Percentiles rank a stretch among this genome's conserved stretches.
Conservation (phyloP, 371 early-diverging fungal genomes). For the Mucor lusitanicus region DNA sequence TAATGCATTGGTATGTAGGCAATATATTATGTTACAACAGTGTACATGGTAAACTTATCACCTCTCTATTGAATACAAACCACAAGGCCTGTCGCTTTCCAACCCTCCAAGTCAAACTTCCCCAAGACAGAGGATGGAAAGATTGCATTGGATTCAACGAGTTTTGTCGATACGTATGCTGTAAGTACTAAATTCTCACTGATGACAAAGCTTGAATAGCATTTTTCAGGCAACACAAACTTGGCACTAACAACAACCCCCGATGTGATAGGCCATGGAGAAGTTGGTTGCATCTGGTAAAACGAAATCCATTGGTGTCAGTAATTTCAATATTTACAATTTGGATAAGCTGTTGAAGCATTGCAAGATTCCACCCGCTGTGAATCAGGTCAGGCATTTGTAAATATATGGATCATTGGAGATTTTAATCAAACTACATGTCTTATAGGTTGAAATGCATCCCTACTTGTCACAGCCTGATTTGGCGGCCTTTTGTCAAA, state of each 20-base stretch:
- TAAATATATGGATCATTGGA: too few species aligned
- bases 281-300: conserved; percentile 50
- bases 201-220: conserved; percentile 10
- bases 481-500: conserved; percentile 63
- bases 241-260: conserved; percentile 26
- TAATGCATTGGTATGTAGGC: conserved; percentile 55
- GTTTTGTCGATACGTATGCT: conserved; percentile 51
- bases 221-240: conserved; percentile 9
- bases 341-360: conserved; percentile 48
- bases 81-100: conserved; percentile 45
- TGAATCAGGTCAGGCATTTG: conserved; percentile 57
- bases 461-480: conserved; percentile 83
- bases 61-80: background rate
- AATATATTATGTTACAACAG: background rate
- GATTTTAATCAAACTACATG: background rate
- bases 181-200: conserved; percentile 26
- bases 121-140: conserved; percentile 37
- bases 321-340: conserved; percentile 59
- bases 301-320: conserved; percentile 66
- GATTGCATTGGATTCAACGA: conserved; percentile 22
- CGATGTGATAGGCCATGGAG: conserved; percentile 55
- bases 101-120: conserved; percentile 14
- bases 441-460: conserved; percentile 75
- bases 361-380: conserved; percentile 62
- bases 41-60: background rate